Conservation (phyloP, 768 basidiomycete genomes). For the Pleurotus giganteus region DNA sequence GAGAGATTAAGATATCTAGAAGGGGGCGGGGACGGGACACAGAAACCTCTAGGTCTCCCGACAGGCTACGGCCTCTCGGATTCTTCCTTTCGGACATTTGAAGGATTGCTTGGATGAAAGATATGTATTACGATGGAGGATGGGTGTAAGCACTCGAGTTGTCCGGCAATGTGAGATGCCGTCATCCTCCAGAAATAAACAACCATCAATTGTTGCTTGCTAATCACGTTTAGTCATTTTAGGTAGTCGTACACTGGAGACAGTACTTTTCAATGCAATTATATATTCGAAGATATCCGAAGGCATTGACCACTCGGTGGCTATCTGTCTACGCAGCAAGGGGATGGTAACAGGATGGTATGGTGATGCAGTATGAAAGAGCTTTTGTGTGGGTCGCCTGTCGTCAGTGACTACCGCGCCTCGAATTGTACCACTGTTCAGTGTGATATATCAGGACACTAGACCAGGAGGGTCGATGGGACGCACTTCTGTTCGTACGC, state of each 20-base stretch:
- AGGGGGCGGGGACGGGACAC: neutral
- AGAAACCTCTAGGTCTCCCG: constrained; percentile 59
- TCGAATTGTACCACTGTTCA: constrained; percentile 78
- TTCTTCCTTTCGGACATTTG: constrained; percentile 49
- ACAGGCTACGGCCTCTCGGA: constrained; percentile 61
- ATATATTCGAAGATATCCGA: too few species aligned
- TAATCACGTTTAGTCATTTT: too few species aligned
- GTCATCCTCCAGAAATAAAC: neutral
- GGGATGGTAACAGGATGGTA: too few species aligned
- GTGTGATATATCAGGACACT: neutral
- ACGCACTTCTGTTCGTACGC: constrained; percentile 87
- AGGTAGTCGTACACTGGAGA: neutral
- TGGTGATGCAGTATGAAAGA: too few species aligned
- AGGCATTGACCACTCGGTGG: too few species aligned
- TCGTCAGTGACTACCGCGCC: constrained; percentile 32
- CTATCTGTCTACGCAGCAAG: too few species aligned
- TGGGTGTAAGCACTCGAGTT: constrained; percentile 6
- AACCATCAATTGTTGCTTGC: constrained; percentile 1
- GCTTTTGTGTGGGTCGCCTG: too few species aligned
- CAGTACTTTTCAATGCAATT: neutral
- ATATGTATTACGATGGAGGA: constrained; percentile 39
- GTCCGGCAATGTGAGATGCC: neutral
- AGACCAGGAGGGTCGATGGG: neutral
- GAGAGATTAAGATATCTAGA: neutral
- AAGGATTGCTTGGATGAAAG: constrained; percentile 40